phyloP scores from a whole-genome alignment of 441 rosid genomes.

The Populus hybrid region DNA sequence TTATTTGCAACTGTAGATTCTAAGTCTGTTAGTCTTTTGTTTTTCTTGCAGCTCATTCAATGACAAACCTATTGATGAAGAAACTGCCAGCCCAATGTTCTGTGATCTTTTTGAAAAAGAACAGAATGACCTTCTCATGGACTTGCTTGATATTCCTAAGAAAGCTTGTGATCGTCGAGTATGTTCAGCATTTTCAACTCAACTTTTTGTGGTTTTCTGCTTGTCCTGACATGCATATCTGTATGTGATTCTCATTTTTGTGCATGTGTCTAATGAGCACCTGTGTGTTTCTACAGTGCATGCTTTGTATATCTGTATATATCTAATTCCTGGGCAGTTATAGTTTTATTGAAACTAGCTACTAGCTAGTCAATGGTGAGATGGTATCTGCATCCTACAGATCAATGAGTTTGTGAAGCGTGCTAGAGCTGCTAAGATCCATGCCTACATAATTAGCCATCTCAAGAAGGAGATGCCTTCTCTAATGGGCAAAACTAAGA shows the following conservation, averaged over 20 bases:
- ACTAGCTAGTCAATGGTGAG: neutral
- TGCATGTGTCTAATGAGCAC: neutral
- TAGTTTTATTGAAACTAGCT: neutral
- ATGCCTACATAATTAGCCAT: conserved; percentile 81
- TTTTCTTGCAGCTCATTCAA: conserved; percentile 67
- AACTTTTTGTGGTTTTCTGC: neutral
- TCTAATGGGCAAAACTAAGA: conserved; percentile 80
- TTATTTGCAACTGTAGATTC: neutral
- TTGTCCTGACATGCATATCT: neutral
- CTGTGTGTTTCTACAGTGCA: neutral
- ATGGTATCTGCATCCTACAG: conserved; percentile 26
- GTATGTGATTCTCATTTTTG: neutral
- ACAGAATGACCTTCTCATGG: conserved; percentile 77
- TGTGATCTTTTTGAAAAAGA: conserved; percentile 83
- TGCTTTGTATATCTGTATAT: neutral
- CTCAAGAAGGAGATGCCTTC: conserved; percentile 90
- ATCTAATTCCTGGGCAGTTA: neutral
- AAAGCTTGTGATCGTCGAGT: conserved; percentile 93
- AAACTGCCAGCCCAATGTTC: conserved; percentile 52
- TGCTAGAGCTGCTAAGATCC: conserved; percentile 90
- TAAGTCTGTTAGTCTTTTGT: neutral
- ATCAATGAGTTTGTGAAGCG: conserved; percentile 92
- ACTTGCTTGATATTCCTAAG: conserved; percentile 84
- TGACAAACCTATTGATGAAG: conserved; percentile 72
- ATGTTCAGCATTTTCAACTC: conserved; percentile 5